Evolutionary conservation across 129 eudicot species (phyloP).

Genomic region (Calendula officinalis): DNA sequence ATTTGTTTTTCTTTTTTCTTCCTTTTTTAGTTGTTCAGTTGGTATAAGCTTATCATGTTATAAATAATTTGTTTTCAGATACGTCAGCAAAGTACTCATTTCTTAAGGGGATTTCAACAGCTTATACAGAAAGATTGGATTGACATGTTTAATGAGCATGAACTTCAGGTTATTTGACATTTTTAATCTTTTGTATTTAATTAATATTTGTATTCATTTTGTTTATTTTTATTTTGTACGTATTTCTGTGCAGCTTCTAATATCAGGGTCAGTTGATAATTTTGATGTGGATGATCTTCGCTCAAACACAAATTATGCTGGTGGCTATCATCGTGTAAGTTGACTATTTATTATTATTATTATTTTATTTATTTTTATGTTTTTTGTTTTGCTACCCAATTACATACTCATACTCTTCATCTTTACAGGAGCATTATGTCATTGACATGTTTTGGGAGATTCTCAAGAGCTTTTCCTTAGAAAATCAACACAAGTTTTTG

Average conservation of each 20-base stretch:
- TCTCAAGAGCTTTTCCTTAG: slow-evolving; percentile 65
- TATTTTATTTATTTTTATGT: background rate
- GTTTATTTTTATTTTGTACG: background rate
- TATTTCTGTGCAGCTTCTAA: slow-evolving; percentile 60
- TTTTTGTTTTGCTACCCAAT: slow-evolving; percentile 11
- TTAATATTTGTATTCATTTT: background rate
- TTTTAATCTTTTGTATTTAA: background rate
- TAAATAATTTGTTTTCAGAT: slow-evolving; percentile 49
- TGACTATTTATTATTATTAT: background rate
- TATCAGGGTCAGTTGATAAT: slow-evolving; percentile 91
- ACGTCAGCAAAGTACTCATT: slow-evolving; percentile 95
- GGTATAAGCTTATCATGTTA: slow-evolving; percentile 16
- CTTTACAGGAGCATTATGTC: slow-evolving; percentile 88
- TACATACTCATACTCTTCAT: slow-evolving; percentile 22
- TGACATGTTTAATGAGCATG: slow-evolving; percentile 97
- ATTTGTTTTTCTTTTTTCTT: background rate
- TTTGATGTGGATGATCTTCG: slow-evolving; percentile 73
- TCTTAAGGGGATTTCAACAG: slow-evolving; percentile 86
- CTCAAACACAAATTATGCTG: slow-evolving; percentile 72
- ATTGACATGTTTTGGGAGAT: slow-evolving; percentile 97
- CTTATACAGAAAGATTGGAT: slow-evolving; percentile 92
- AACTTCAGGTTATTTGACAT: slow-evolving; percentile 69
- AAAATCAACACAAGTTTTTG: slow-evolving; percentile 77
- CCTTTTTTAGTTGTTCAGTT: slow-evolving; percentile 2
- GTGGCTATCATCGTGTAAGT: slow-evolving; percentile 86